phyloP scores from a whole-genome alignment of 352 stramenopile genomes.

The Phytophthora sojae region DNA sequence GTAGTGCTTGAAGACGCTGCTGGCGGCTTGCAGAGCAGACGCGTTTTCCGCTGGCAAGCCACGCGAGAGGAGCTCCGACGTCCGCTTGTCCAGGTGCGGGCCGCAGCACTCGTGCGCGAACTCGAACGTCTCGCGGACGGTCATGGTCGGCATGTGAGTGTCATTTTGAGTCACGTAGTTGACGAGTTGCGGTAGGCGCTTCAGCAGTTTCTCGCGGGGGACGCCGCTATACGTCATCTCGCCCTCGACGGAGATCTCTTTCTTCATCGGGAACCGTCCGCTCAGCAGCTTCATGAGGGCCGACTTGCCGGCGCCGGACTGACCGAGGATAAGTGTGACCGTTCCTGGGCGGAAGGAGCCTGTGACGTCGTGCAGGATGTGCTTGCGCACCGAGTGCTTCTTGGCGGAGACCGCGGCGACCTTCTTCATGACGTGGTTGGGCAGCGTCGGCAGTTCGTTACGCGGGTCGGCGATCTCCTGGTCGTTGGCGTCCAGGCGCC shows the following conservation, averaged over 20 bases:
- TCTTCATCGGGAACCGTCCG: constrained; percentile 18
- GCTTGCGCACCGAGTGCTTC: constrained; percentile 38
- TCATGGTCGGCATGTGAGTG: constrained; percentile 22
- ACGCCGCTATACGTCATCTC: constrained; percentile 21
- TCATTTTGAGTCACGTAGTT: constrained; percentile 24
- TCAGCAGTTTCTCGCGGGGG: constrained; percentile 11
- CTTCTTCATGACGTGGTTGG: constrained; percentile 57
- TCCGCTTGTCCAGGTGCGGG: constrained; percentile 40
- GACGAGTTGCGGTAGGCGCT: constrained; percentile 22
- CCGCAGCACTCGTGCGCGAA: constrained; percentile 24
- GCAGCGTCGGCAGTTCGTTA: constrained; percentile 47
- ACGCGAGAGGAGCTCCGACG: constrained; percentile 40
- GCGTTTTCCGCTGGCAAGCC: constrained; percentile 57
- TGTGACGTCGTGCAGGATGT: constrained; percentile 22
- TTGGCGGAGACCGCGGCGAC: constrained; percentile 43
- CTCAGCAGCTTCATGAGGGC: constrained; percentile 26
- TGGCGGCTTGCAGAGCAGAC: constrained; percentile 41
- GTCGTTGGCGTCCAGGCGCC: constrained; percentile 8
- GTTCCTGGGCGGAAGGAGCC: constrained; percentile 22
- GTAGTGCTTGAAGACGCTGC: constrained; percentile 54
- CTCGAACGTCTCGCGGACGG: constrained; percentile 17
- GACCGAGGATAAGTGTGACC: constrained; percentile 17
- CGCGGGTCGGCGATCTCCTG: constrained; percentile 6
- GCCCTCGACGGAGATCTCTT: constrained; percentile 17
- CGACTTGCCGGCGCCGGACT: constrained; percentile 18